phyloP scores from a whole-genome alignment of 177 flowering plant species.

The Vitis hybrid region DNA sequence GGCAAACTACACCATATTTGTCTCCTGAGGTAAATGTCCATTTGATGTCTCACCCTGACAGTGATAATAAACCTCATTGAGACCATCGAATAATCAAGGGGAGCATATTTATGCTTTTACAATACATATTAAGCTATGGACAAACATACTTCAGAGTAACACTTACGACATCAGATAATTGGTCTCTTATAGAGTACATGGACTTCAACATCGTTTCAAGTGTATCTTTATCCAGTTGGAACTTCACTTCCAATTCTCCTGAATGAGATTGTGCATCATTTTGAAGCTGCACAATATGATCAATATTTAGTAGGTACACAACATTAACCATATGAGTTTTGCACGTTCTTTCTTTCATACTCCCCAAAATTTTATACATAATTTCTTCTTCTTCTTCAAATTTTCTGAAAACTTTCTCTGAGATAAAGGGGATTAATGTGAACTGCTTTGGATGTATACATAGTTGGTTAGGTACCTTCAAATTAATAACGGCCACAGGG shows the following conservation, averaged over 20 bases:
- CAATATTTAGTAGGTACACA: too few relatives aligned
- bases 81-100: neutral
- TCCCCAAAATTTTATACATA: too few relatives aligned
- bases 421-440: too few relatives aligned
- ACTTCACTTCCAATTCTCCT: conserved; percentile 58
- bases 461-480: conserved; percentile 37
- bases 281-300: conserved; percentile 46
- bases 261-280: conserved; percentile 34
- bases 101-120: neutral
- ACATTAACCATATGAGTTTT: too few relatives aligned
- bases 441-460: too few relatives aligned
- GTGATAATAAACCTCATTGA: neutral
- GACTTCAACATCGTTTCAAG: conserved; percentile 59
- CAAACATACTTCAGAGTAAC: neutral
- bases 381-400: too few relatives aligned
- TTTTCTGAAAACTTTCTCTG: too few relatives aligned
- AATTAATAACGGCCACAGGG: conserved; percentile 52
- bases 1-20: conserved; percentile 22
- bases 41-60: conserved; percentile 44
- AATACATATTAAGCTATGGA: neutral
- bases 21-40: conserved; percentile 25
- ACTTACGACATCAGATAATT: conserved; percentile 44
- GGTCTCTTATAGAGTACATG: conserved; percentile 57
- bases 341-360: too few relatives aligned
- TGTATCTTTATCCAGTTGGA: conserved; percentile 57